Evolutionary conservation across 495 filamentous ascomycete genomes (phyloP).

Genomic region (Aspergillus nidulans): DNA sequence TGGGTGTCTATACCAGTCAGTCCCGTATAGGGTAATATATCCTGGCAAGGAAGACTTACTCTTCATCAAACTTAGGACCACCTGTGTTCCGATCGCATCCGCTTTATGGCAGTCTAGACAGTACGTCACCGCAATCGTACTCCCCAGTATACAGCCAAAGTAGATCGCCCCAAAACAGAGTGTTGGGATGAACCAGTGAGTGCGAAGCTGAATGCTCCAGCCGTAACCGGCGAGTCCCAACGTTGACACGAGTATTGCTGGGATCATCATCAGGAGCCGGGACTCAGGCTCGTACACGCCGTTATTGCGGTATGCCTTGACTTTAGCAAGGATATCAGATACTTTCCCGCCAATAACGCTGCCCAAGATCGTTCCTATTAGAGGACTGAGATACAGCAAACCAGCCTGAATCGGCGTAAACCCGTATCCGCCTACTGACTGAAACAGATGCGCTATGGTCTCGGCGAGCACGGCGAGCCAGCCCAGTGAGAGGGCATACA

Average conservation of each 20-base stretch:
- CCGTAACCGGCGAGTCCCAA: constrained; percentile 1
- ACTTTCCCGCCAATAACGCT: constrained; percentile 6
- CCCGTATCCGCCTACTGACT: not conserved
- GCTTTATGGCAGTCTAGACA: constrained; percentile 4
- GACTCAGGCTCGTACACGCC: constrained; percentile 8
- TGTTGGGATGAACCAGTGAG: constrained; percentile 4
- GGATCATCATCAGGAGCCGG: not conserved
- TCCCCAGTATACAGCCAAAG: constrained; percentile 6
- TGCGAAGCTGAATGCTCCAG: not conserved
- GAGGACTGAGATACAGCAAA: constrained; percentile 4
- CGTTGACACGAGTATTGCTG: not conserved
- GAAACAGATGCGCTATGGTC: constrained; percentile 4
- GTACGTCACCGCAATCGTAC: constrained; percentile 2
- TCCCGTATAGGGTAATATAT: too few species aligned
- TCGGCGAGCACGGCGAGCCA: constrained; percentile 6
- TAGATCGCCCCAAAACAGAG: not conserved
- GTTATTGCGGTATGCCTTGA: not conserved
- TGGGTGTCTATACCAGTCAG: not conserved
- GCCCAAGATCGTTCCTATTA: constrained; percentile 4
- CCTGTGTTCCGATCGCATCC: constrained; percentile 2
- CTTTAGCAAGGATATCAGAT: not conserved
- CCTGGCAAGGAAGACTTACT: not conserved
- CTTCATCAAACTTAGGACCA: constrained; percentile 3
- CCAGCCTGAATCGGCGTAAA: constrained; percentile 6
- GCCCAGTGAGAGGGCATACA: constrained; percentile 1